Conservation (phyloP, 768 basidiomycete genomes). For the Suillus spraguei region DNA sequence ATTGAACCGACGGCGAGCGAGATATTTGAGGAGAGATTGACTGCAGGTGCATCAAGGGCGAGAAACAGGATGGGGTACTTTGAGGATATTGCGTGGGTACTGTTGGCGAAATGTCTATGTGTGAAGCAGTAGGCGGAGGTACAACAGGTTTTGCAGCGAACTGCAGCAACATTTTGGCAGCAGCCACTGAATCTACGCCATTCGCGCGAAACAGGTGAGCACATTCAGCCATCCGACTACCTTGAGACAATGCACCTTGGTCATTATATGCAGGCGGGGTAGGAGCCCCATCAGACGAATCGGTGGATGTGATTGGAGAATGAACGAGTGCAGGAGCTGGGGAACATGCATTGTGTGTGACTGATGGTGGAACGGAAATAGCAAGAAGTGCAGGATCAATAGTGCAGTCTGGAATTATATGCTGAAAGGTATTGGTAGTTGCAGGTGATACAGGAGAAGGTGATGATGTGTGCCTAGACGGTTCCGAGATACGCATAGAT, state of each 20-base stretch:
- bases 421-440: constrained; percentile 1
- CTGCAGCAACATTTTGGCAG: constrained; percentile 18
- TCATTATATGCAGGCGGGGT: constrained; percentile 3
- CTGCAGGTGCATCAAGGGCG: constrained; percentile 1
- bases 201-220: not conserved
- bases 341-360: not conserved
- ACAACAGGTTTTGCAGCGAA: constrained; percentile 14
- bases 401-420: constrained; percentile 21
- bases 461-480: not conserved
- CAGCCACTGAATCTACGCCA: constrained; percentile 21
- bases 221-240: not conserved
- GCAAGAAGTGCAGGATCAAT: constrained; percentile 38
- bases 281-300: constrained; percentile 2
- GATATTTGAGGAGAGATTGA: constrained; percentile 16
- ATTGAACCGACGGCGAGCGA: constrained; percentile 14
- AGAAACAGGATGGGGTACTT: not conserved
- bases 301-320: constrained; percentile 11
- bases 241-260: constrained; percentile 1
- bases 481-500: constrained; percentile 1
- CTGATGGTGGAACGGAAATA: constrained; percentile 23
- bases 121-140: constrained; percentile 16
- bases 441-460: not conserved
- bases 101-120: not conserved
- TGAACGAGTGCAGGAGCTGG: not conserved
- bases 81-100: not conserved